phyloP scores from a whole-genome alignment of 495 filamentous ascomycete genomes.

The Penicillium paradoxum region DNA sequence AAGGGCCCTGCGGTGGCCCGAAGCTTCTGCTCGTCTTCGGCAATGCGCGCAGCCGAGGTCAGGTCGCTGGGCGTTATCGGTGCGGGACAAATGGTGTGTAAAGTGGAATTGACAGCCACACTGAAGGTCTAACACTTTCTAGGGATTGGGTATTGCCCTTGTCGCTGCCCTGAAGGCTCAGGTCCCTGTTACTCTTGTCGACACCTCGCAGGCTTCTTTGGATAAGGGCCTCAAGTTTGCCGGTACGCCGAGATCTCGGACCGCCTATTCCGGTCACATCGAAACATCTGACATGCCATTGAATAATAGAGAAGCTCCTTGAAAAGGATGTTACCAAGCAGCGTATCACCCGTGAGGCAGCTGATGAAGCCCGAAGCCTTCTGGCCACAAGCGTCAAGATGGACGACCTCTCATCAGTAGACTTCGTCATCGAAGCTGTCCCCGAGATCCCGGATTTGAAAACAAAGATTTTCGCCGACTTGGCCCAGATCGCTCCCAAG shows the following conservation, averaged over 20 bases:
- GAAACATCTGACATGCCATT: neutral
- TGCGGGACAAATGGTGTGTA: conserved; percentile 88
- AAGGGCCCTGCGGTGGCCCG: conserved; percentile 34
- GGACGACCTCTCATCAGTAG: conserved; percentile 74
- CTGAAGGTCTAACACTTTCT: conserved; percentile 16
- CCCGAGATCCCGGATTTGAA: conserved; percentile 90
- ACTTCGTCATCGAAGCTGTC: conserved; percentile 97
- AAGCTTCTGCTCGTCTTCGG: conserved; percentile 41
- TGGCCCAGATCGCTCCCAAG: conserved; percentile 77
- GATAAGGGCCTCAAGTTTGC: conserved; percentile 91
- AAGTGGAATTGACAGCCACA: neutral
- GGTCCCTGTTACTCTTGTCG: conserved; percentile 82
- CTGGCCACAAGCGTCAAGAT: conserved; percentile 67
- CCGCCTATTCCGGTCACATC: neutral
- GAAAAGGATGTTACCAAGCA: conserved; percentile 87
- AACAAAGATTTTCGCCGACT: conserved; percentile 74
- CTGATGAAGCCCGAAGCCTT: conserved; percentile 61
- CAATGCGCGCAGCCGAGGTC: conserved; percentile 61
- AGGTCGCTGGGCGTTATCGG: conserved; percentile 90
- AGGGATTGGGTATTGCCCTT: conserved; percentile 95
- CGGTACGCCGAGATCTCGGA: conserved; percentile 42
- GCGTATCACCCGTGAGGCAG: conserved; percentile 71
- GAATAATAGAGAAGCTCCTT: conserved; percentile 70
- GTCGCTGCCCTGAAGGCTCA: conserved; percentile 83
- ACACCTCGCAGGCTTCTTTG: conserved; percentile 78